phyloP scores from a whole-genome alignment of 306 rosid genomes.

The barrel medic (Medicago truncatula) region DNA sequence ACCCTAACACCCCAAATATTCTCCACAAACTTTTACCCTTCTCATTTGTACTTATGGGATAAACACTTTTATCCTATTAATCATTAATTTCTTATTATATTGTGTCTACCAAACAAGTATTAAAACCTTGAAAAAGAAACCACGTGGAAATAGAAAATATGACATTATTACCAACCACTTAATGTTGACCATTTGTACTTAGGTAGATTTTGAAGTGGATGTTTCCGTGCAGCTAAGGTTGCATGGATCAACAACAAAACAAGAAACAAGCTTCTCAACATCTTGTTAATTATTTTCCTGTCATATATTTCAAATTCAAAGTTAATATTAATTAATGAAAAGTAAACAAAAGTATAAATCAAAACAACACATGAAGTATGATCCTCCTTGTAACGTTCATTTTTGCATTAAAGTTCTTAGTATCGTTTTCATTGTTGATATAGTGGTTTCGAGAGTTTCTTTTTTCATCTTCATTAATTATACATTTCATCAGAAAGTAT shows the following conservation, averaged over 20 bases:
- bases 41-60: too few species aligned
- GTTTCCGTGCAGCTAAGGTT: slow-evolving; percentile 47
- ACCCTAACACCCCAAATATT: too few species aligned
- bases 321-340: not conserved
- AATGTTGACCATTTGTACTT: slow-evolving; percentile 73
- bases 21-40: too few species aligned
- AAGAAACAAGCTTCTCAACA: slow-evolving; percentile 64
- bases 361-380: not conserved
- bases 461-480: too few species aligned
- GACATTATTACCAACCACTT: slow-evolving; percentile 62
- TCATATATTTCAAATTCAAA: not conserved
- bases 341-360: not conserved
- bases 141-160: too few species aligned
- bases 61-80: too few species aligned
- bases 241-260: slow-evolving; percentile 57
- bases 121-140: not conserved
- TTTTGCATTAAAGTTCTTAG: too few species aligned
- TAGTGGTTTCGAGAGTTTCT: too few species aligned
- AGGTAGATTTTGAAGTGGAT: not conserved
- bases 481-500: too few species aligned
- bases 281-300: slow-evolving; percentile 55
- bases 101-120: too few species aligned
- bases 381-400: not conserved
- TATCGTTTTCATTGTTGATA: not conserved
- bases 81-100: too few species aligned